phyloP scores from a whole-genome alignment of 495 filamentous ascomycete genomes.

The Xylaria intraflava region DNA sequence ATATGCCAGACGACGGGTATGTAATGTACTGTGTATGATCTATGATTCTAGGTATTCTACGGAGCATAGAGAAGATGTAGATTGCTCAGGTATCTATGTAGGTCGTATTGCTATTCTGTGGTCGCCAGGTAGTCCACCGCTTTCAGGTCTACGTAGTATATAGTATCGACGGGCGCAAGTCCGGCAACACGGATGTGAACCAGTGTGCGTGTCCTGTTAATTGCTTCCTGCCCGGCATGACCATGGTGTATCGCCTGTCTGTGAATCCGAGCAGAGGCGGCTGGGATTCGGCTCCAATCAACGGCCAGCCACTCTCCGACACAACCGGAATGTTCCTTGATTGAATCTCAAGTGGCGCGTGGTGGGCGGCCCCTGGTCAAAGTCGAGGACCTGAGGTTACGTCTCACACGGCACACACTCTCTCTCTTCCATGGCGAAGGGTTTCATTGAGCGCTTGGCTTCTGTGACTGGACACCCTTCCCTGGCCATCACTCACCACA shows the following conservation, averaged over 20 bases:
- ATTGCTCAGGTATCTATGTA: not conserved
- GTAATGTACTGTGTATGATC: not conserved
- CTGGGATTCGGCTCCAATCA: not conserved
- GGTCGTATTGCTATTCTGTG: not conserved
- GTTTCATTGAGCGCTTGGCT: slow-evolving; percentile 11
- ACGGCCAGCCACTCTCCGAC: not conserved
- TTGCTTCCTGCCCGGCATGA: not conserved
- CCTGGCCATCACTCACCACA: slow-evolving; percentile 1
- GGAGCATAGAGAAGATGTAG: too few relatives aligned
- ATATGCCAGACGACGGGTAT: not conserved
- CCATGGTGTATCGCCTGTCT: not conserved
- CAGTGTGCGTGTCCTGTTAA: too few relatives aligned
- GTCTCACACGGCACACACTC: slow-evolving; percentile 7
- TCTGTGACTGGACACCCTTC: slow-evolving; percentile 6
- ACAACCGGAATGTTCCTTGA: not conserved
- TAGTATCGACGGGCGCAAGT: too few relatives aligned
- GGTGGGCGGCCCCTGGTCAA: not conserved
- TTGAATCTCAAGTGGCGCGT: not conserved
- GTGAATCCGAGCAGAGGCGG: not conserved
- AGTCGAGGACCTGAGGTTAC: not conserved
- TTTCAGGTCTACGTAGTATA: too few relatives aligned
- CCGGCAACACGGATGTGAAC: too few relatives aligned
- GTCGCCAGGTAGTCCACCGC: too few relatives aligned
- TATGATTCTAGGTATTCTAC: too few relatives aligned
- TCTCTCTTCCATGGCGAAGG: slow-evolving; percentile 2